Evolutionary conservation across 139 green algal species (phyloP).

Genomic region (Haematococcus lacustris): DNA sequence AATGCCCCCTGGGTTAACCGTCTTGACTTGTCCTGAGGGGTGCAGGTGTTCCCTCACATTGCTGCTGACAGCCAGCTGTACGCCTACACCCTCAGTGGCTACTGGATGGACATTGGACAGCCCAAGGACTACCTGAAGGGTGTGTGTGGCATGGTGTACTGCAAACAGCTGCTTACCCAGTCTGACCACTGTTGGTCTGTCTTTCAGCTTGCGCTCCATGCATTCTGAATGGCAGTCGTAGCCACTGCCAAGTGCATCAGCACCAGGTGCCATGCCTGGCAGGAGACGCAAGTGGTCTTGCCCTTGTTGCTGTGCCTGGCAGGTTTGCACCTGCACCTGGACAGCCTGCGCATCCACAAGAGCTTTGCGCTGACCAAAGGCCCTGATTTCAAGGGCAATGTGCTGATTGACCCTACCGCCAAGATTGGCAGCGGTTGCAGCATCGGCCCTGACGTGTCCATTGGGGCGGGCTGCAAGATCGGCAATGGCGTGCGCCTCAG

Average conservation of each 20-base stretch:
- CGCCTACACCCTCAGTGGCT: constrained; percentile 82
- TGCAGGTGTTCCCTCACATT: constrained; percentile 80
- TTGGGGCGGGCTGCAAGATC: constrained; percentile 80
- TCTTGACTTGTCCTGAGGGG: no score
- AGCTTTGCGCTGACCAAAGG: constrained; percentile 50
- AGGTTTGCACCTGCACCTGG: constrained; percentile 82
- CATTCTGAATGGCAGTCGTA: no score
- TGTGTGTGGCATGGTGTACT: no score
- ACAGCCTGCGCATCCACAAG: constrained; percentile 52
- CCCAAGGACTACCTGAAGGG: constrained; percentile 84
- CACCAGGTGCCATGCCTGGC: no score
- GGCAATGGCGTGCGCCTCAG: constrained; percentile 84
- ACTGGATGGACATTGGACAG: constrained; percentile 99
- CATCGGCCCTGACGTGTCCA: constrained; percentile 66
- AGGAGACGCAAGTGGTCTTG: not conserved
- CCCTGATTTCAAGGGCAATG: constrained; percentile 40
- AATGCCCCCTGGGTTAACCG: no score
- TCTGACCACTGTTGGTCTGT: no score
- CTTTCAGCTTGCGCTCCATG: no score
- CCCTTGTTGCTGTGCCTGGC: not conserved
- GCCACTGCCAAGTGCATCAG: no score
- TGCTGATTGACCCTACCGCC: constrained; percentile 67
- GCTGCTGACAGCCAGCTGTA: constrained; percentile 78
- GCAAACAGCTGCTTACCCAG: no score
- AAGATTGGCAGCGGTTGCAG: constrained; percentile 78